A percentile compares a stretch with the other conserved stretches of the same genome.
phyloP scores from a whole-genome alignment of 495 filamentous ascomycete genomes.

The Penicillium mononematosum region DNA sequence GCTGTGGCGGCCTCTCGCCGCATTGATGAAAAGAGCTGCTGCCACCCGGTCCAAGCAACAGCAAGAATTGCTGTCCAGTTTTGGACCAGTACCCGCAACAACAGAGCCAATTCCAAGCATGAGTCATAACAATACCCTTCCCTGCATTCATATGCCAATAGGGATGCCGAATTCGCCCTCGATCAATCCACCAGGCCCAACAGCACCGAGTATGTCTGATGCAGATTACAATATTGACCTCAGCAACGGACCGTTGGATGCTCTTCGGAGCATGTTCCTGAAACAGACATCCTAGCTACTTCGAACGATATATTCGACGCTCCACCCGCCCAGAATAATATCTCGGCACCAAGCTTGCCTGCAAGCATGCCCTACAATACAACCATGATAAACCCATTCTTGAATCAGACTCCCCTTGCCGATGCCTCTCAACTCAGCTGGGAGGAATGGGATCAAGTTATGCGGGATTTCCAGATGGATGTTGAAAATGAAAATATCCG shows the following conservation, averaged over 20 bases:
- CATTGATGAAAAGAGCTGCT: slow-evolving; percentile 66
- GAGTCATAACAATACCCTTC: slow-evolving; percentile 13
- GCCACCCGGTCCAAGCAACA: slow-evolving; percentile 35
- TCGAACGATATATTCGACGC: slow-evolving; percentile 10
- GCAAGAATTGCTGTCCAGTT: slow-evolving; percentile 30
- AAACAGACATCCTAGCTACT: slow-evolving; percentile 30
- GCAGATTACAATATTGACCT: slow-evolving; percentile 32
- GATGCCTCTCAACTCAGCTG: slow-evolving; percentile 28
- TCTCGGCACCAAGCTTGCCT: slow-evolving; percentile 9
- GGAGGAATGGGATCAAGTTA: slow-evolving; percentile 52
- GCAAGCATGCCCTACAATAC: slow-evolving; percentile 12
- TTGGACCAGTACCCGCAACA: slow-evolving; percentile 14
- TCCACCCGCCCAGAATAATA: slow-evolving; percentile 8
- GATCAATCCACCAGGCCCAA: background rate
- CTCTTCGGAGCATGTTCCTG: slow-evolving; percentile 34
- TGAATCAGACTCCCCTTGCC: slow-evolving; percentile 13
- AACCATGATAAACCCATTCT: slow-evolving; percentile 17
- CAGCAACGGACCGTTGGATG: slow-evolving; percentile 28
- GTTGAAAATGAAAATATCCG: slow-evolving; percentile 30
- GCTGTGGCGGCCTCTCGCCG: slow-evolving; percentile 72
- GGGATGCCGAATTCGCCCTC: slow-evolving; percentile 5
- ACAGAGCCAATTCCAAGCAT: slow-evolving; percentile 11
- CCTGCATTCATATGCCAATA: slow-evolving; percentile 20
- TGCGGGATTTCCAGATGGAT: slow-evolving; percentile 51
- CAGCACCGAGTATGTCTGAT: background rate